These are phyloP conservation scores for Diversispora eburnea DNA, from an alignment of 192 early-diverging fungal species.

Conservation along the genomic window DNA sequence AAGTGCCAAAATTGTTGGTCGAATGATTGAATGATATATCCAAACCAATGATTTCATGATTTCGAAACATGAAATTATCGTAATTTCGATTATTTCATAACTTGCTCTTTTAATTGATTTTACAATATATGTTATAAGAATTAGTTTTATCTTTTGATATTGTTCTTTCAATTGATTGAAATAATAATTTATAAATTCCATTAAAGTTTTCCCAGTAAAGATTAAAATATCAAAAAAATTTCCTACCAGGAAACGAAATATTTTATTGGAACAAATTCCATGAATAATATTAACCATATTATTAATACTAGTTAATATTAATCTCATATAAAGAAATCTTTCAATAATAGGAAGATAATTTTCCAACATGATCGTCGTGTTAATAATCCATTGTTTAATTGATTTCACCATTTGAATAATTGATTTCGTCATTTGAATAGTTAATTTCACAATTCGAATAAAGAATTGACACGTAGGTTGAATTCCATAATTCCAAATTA, in stretches of 20 bases:
- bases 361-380: not conserved
- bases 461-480: not conserved
- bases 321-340: not conserved
- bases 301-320: not conserved
- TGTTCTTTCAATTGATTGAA: not conserved
- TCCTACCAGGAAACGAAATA: not conserved
- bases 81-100: not conserved
- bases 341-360: not conserved
- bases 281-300: not conserved
- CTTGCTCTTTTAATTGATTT: not conserved
- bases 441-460: too few species aligned
- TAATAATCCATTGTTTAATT: too few species aligned
- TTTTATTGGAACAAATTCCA: not conserved
- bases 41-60: not conserved
- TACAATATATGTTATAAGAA: not conserved
- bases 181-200: not conserved
- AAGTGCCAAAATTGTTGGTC: not conserved
- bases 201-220: not conserved
- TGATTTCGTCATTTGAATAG: not conserved
- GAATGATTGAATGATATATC: not conserved
- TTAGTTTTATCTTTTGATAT: not conserved
- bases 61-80: not conserved
- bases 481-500: not conserved
- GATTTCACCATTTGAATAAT: not conserved
- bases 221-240: not conserved